Conservation (phyloP, 805 yeast genomes). For the Candida montana region DNA sequence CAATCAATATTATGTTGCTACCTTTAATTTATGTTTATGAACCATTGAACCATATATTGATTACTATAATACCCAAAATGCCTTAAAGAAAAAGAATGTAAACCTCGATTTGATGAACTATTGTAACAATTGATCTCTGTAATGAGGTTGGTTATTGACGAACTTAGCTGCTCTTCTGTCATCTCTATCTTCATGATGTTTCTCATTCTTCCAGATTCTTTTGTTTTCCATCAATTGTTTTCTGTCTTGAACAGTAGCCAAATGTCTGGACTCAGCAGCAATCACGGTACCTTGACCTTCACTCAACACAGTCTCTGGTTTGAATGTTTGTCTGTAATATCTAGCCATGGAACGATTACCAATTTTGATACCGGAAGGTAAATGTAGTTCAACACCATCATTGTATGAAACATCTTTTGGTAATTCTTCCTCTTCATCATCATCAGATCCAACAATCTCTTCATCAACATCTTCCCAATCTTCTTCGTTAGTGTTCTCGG, state of each 20-base stretch:
- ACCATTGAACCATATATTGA: too few relatives aligned
- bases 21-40: too few relatives aligned
- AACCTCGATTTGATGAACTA: too few relatives aligned
- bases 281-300: conserved; percentile 86
- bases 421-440: conserved; percentile 31
- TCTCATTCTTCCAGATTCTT: conserved; percentile 67
- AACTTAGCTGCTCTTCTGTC: conserved; percentile 65
- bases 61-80: too few relatives aligned
- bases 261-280: conserved; percentile 71
- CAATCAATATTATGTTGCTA: too few relatives aligned
- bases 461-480: conserved; percentile 36
- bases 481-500: conserved; percentile 26
- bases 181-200: conserved; percentile 43
- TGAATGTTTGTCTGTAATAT: conserved; percentile 70
- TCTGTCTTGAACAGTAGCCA: conserved; percentile 36
- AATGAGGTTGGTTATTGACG: conserved; percentile 84
- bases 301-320: conserved; percentile 48
- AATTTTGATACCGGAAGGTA: conserved; percentile 78
- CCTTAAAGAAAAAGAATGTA: too few relatives aligned
- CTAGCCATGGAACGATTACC: conserved; percentile 84
- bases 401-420: conserved; percentile 42
- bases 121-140: conserved; percentile 70
- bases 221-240: conserved; percentile 42
- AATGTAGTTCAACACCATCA: conserved; percentile 65
- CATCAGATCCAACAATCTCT: conserved; percentile 28